Percentiles rank a stretch among this genome's conserved stretches.
phyloP scores from a whole-genome alignment of 805 yeast genomes.

The Cyberlindnera lachancei region DNA sequence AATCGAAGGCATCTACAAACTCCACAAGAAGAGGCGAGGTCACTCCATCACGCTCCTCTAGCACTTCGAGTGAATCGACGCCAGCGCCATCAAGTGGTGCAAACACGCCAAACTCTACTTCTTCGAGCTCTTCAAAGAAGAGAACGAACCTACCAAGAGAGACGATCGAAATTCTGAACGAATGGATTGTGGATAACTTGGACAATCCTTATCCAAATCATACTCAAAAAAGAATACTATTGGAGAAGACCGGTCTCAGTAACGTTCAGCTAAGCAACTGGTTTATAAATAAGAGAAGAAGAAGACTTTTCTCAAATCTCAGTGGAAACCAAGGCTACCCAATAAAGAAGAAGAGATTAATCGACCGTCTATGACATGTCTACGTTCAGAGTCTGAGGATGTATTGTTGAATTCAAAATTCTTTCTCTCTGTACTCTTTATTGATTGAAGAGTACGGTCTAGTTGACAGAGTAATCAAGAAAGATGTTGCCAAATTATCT shows the following conservation, averaged over 20 bases:
- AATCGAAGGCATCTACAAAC: not conserved
- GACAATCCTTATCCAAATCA: constrained; percentile 83
- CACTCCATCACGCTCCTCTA: constrained; percentile 10
- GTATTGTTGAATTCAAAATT: no score
- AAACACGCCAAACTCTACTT: constrained; percentile 3
- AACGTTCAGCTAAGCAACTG: constrained; percentile 78
- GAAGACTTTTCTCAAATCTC: constrained; percentile 41
- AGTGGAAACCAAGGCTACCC: constrained; percentile 26
- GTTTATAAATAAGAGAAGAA: constrained; percentile 82
- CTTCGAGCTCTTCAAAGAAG: constrained; percentile 23
- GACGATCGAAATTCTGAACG: constrained; percentile 62
- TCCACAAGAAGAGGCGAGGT: constrained; percentile 1
- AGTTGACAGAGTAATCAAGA: no score
- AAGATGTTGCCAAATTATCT: no score
- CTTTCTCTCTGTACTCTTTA: no score
- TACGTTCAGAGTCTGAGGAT: not conserved
- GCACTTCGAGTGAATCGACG: constrained; percentile 9
- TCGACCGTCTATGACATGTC: constrained; percentile 16
- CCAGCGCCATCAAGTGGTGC: constrained; percentile 6
- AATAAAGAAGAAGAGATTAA: constrained; percentile 25
- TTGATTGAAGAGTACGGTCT: no score
- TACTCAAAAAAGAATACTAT: constrained; percentile 62
- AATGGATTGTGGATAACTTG: constrained; percentile 68
- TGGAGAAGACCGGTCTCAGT: constrained; percentile 68
- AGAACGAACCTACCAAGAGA: constrained; percentile 75